Base-by-base conservation (phyloP, 140 eudicot species). In the Erigeron philadelphicus region DNA sequence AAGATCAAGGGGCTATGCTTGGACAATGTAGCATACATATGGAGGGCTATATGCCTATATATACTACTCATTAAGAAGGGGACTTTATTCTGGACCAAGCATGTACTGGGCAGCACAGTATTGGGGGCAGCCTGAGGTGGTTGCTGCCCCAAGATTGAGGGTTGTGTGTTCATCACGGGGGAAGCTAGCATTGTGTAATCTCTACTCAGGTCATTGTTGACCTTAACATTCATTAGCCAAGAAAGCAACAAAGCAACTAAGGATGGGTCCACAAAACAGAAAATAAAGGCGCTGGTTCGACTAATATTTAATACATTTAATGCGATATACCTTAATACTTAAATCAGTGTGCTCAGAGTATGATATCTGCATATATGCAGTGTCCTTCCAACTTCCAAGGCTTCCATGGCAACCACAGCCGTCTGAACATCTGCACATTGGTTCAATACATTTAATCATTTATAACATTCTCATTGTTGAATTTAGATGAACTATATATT, bases 351-450 rank as follows among this genome's bases (percentile, higher is more conserved):
- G 97, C 58, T 96, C 91, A 44, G 97, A 91, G 83, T 91, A 91
- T 1, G 97, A 84, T 44, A 91, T 68, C 66, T 91, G 97, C 96
- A 64, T 91, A 91, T 66, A 91, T 91, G 85, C 95, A 91, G 79
- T 91, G 97, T 18, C 97, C n/a, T n/a, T n/a, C n/a, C n/a, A n/a
- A n/a, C 97, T 78, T 91, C 97, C 80, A 91, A 78, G 53, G 97
- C 80, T 67, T 88, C 95, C 79, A 88, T 91, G n/a, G 97, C 97
- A 66, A 76, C 88, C 47, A 86, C 92, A 9, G 95, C 97, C 0
- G 97, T 91, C 76, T 82, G 89, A 76, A 91, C 87, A 82, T 91
- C 97, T 91, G 85, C 71, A 77, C 3, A 16, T 66, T 10, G 9
- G 49, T 43, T 21, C 17, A 52, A 68, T 52, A 4, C 3, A 25